Percentiles rank a stretch among this genome's conserved stretches.
Evolutionary conservation across 1,284 basidiomycete species (phyloP).

Genomic region (Apiotrichum domesticum): DNA sequence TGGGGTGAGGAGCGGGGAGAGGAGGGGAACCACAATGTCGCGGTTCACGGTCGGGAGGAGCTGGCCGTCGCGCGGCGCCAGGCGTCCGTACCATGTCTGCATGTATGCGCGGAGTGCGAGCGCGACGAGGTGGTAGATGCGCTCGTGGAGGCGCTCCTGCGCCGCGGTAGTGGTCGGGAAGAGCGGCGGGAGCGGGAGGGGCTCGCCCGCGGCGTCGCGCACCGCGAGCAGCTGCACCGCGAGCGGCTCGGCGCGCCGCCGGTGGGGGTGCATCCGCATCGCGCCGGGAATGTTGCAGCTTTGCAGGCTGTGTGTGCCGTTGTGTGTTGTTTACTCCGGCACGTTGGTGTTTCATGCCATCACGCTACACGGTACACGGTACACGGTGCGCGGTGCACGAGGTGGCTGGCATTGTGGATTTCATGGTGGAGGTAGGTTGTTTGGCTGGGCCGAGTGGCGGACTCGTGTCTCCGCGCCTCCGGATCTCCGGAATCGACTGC

Average conservation of each 20-base stretch:
- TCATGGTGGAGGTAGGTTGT: no score
- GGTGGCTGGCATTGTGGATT: no score
- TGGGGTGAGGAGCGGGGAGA: conserved; percentile 22
- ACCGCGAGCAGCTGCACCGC: conserved; percentile 9
- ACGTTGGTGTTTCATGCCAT: no score
- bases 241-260: conserved; percentile 5
- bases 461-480: no score
- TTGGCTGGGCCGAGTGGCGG: no score
- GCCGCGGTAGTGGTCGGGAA: conserved; percentile 1
- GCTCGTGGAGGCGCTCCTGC: conserved; percentile 7
- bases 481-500: no score
- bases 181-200: not conserved
- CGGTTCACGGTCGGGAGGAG: conserved; percentile 11
- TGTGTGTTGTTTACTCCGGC: no score
- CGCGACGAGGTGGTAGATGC: conserved; percentile 15
- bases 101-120: conserved; percentile 30
- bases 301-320: no score
- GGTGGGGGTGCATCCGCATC: conserved; percentile 2
- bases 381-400: no score
- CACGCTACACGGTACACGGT: no score
- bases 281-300: no score
- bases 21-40: conserved; percentile 14
- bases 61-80: conserved; percentile 33
- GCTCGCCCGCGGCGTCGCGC: not conserved
- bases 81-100: conserved; percentile 33